Evolutionary conservation across 768 basidiomycete species (phyloP).

Genomic region (Myochromella boudieri): DNA sequence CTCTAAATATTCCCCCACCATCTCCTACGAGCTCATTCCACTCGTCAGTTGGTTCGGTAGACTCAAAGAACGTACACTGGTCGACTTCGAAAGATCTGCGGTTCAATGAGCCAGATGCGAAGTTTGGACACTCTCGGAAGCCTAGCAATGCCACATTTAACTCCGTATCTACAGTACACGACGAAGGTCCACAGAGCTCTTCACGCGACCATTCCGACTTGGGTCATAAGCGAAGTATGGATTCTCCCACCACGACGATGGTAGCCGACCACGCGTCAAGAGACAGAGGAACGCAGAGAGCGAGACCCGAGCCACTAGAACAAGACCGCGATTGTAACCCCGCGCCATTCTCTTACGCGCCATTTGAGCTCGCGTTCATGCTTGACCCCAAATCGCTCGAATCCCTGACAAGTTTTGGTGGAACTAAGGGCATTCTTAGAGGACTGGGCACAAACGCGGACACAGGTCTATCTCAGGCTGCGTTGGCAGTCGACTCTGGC

Average conservation of each 20-base stretch:
- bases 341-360: slow-evolving; percentile 72
- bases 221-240: slow-evolving; percentile 38
- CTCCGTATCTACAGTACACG: slow-evolving; percentile 53
- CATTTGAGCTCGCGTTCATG: slow-evolving; percentile 75
- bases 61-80: too few relatives aligned
- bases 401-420: slow-evolving; percentile 67
- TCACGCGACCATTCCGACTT: slow-evolving; percentile 18
- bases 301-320: slow-evolving; percentile 35
- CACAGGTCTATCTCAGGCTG: slow-evolving; percentile 40
- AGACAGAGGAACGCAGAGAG: slow-evolving; percentile 25
- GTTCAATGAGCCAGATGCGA: slow-evolving; percentile 60
- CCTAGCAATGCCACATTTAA: slow-evolving; percentile 55
- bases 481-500: slow-evolving; percentile 12
- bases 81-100: slow-evolving; percentile 59
- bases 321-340: slow-evolving; percentile 50
- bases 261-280: slow-evolving; percentile 20
- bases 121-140: slow-evolving; percentile 48
- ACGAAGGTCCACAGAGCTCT: slow-evolving; percentile 29
- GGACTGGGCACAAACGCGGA: slow-evolving; percentile 72
- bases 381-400: slow-evolving; percentile 88
- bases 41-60: slow-evolving; percentile 54
- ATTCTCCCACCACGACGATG: slow-evolving; percentile 35
- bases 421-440: slow-evolving; percentile 59
- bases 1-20: slow-evolving; percentile 45
- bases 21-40: slow-evolving; percentile 75